Percentiles rank a stretch among this genome's conserved stretches.
phyloP scores from a whole-genome alignment of 2,329 filamentous ascomycete species.

The Paraconiothyrium brasiliense region DNA sequence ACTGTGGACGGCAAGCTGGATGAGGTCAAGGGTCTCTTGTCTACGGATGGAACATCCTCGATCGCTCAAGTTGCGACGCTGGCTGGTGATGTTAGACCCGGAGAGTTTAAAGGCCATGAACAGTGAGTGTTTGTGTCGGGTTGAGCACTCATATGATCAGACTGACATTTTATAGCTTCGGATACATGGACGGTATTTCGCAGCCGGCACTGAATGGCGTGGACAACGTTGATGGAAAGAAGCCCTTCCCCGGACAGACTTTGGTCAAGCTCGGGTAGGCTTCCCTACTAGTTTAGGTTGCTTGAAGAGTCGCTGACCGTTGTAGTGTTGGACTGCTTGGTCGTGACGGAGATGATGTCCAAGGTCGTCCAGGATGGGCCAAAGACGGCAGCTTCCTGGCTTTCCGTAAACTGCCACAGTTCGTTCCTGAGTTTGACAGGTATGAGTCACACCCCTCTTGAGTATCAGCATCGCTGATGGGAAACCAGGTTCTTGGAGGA shows the following conservation, averaged over 20 bases:
- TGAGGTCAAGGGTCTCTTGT: slow-evolving; percentile 11
- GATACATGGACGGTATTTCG: slow-evolving; percentile 20
- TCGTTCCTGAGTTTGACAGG: slow-evolving; percentile 19
- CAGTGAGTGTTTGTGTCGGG: slow-evolving; percentile 3
- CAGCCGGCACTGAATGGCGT: slow-evolving; percentile 17
- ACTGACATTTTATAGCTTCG: slow-evolving; percentile 14
- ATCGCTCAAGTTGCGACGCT: slow-evolving; percentile 15
- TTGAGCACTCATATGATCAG: neutral
- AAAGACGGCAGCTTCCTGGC: slow-evolving; percentile 18
- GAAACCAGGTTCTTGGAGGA: slow-evolving; percentile 2
- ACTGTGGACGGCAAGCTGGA: slow-evolving; percentile 6
- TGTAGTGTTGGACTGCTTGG: slow-evolving; percentile 11
- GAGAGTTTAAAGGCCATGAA: slow-evolving; percentile 16
- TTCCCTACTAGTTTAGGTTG: neutral
- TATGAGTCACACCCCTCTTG: neutral
- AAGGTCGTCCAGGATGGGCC: slow-evolving; percentile 12
- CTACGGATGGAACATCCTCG: neutral
- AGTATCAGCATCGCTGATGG: neutral
- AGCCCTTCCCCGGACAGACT: slow-evolving; percentile 10
- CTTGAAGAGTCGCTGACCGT: neutral
- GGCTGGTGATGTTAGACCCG: slow-evolving; percentile 20
- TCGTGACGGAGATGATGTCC: neutral
- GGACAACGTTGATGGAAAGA: slow-evolving; percentile 11
- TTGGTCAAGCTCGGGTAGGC: slow-evolving; percentile 9
- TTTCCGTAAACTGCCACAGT: slow-evolving; percentile 19